Conservation (phyloP, 176 grass and related monocot genomes). For the Echinochloa phyllopogon region DNA sequence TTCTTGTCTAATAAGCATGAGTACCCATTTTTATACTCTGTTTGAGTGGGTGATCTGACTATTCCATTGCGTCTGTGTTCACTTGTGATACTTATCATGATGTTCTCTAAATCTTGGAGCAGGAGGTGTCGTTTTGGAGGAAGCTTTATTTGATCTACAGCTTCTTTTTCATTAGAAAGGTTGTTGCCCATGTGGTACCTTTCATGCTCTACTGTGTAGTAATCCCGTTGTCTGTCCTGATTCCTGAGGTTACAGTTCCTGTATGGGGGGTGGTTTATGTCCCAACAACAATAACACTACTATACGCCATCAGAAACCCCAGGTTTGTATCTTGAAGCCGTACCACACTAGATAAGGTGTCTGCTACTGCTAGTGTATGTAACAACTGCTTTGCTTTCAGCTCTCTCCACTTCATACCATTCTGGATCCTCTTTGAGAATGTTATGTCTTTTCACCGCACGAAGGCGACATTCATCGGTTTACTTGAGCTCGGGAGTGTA, state of each 20-base stretch:
- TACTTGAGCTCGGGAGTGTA: constrained; percentile 75
- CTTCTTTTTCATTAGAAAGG: constrained; percentile 98
- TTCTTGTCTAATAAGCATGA: constrained; percentile 7
- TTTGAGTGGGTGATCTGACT: not conserved
- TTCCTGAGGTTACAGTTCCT: constrained; percentile 82
- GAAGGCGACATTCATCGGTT: constrained; percentile 81
- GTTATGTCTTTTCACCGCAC: constrained; percentile 97
- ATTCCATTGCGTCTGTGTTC: constrained; percentile 10
- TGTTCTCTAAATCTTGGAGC: constrained; percentile 44
- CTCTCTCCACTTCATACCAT: constrained; percentile 82
- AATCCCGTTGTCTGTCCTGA: constrained; percentile 76
- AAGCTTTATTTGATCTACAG: constrained; percentile 93
- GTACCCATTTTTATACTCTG: not conserved
- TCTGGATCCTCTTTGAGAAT: constrained; percentile 98
- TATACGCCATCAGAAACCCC: constrained; percentile 79
- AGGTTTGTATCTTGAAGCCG: constrained; percentile 49
- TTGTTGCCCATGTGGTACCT: constrained; percentile 81
- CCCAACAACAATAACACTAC: constrained; percentile 86
- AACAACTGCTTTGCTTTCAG: constrained; percentile 46
- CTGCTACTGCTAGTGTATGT: constrained; percentile 16
- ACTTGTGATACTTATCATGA: constrained; percentile 25
- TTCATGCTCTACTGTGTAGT: constrained; percentile 89
- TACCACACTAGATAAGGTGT: not conserved
- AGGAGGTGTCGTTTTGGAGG: constrained; percentile 88
- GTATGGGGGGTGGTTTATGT: constrained; percentile 86